Evolutionary conservation across 441 rosid genomes (phyloP).

Genomic region (Bocquillonia castaneifolia): DNA sequence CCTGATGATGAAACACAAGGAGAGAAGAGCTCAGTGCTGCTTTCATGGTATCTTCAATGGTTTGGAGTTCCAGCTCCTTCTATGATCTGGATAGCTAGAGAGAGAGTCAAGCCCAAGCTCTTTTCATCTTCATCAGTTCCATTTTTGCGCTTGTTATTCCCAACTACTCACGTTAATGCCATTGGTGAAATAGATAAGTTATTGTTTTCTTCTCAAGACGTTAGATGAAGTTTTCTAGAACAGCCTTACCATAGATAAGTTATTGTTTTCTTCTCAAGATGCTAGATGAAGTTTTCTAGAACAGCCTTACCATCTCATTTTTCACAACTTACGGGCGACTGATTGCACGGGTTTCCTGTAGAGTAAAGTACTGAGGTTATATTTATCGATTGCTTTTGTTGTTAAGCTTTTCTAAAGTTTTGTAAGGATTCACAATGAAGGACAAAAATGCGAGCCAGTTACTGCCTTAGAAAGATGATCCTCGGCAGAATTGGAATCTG

Average conservation of each 20-base stretch:
- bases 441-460: too few relatives aligned
- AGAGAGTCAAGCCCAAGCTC: constrained; percentile 47
- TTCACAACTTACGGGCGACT: too few relatives aligned
- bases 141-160: constrained; percentile 59
- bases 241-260: not conserved
- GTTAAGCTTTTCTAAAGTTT: not conserved
- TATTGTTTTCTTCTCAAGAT: constrained; percentile 1
- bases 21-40: constrained; percentile 38
- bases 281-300: constrained; percentile 17
- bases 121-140: constrained; percentile 43
- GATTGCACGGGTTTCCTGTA: not conserved
- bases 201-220: constrained; percentile 27
- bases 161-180: constrained; percentile 51
- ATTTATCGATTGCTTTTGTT: not conserved
- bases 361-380: not conserved
- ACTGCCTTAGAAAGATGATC: not conserved
- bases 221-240: constrained; percentile 17
- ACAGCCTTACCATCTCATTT: not conserved
- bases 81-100: constrained; percentile 40
- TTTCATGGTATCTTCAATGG: constrained; percentile 91
- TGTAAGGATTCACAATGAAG: not conserved
- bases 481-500: not conserved
- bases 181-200: constrained; percentile 48
- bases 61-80: constrained; percentile 60
- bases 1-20: constrained; percentile 35